Base-by-base conservation (phyloP, 768 basidiomycete species). In the Panaeolus papilionaceus region DNA sequence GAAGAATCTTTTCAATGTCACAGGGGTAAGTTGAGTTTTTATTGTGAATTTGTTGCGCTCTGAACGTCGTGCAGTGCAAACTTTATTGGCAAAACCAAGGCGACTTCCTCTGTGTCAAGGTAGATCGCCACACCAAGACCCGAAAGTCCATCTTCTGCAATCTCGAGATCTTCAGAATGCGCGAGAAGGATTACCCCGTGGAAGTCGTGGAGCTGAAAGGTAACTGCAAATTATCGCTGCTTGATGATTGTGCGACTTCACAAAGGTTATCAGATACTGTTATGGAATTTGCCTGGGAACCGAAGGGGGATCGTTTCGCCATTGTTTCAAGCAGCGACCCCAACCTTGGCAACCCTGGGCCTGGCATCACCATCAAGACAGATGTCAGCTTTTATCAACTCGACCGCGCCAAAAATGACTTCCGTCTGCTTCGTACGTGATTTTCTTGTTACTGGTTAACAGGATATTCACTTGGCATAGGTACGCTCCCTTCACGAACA, bases 121-220 rank as follows among this genome's bases (percentile, higher is more conserved):
- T 99, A 65, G 98, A 99, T 81, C 92, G 97, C 62, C 96, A 98
- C 78, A 96, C 96, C 28, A 99, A 99, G 82, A 97, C 97, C 4
- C 98, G 97, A 81, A 99, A 99, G 82, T 96, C 96, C 4, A 95
- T 93, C 38, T 98, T 95, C 83, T 97, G 96, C 80, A 99, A 98
- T 79, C 85, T 99, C 68, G 98, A 99, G 82, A 92, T 99, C 66
- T 99, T 99, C 86, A 89, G 96, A 64, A 89, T 98, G 65, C 90
- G 97, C 65, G 98, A 99, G 82, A 99, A 98, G 79, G 94, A 98
- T 78, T 95, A 88, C 78, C 98, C 98, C 0, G 96, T 99, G 40
- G 96, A 99, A 78, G 96, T 98, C 44, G 90, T 99, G 64, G 98
- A 99, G 79, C 85, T 97, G 63, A 99, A 99, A 85, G 96, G 95